phyloP scores from a whole-genome alignment of 306 rosid species.

The Mimosa pudica region DNA sequence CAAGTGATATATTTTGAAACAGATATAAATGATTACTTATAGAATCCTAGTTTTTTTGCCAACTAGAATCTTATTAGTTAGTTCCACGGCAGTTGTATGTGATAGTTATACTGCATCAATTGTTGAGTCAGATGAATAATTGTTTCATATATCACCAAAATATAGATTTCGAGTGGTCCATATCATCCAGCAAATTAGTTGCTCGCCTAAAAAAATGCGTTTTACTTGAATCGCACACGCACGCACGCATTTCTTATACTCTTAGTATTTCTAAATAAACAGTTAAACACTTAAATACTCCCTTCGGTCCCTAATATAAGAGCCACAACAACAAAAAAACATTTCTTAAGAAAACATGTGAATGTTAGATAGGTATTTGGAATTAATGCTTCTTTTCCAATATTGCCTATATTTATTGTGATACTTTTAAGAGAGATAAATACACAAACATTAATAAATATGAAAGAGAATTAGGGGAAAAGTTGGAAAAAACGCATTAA shows the following conservation, averaged over 20 bases:
- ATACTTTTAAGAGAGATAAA: too few relatives aligned
- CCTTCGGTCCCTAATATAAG: too few relatives aligned
- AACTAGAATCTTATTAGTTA: not conserved
- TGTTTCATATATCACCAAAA: not conserved
- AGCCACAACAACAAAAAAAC: too few relatives aligned
- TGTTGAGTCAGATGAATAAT: not conserved
- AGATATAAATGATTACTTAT: not conserved
- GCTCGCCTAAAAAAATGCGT: not conserved
- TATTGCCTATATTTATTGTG: too few relatives aligned
- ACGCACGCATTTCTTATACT: not conserved
- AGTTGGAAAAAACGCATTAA: too few relatives aligned
- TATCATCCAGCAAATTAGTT: not conserved
- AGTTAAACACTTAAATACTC: not conserved
- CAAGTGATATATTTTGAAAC: not conserved
- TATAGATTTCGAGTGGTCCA: not conserved
- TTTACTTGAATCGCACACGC: not conserved
- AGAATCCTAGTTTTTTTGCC: not conserved
- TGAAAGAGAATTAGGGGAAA: too few relatives aligned
- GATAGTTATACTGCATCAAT: not conserved
- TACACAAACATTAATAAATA: too few relatives aligned
- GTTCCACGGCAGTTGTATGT: not conserved
- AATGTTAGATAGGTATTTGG: too few relatives aligned
- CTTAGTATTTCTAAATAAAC: not conserved
- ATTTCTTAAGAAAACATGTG: too few relatives aligned
- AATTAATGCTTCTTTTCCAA: too few relatives aligned